phyloP scores from a whole-genome alignment of 441 rosid genomes.

The Pelargonium citronellum region DNA sequence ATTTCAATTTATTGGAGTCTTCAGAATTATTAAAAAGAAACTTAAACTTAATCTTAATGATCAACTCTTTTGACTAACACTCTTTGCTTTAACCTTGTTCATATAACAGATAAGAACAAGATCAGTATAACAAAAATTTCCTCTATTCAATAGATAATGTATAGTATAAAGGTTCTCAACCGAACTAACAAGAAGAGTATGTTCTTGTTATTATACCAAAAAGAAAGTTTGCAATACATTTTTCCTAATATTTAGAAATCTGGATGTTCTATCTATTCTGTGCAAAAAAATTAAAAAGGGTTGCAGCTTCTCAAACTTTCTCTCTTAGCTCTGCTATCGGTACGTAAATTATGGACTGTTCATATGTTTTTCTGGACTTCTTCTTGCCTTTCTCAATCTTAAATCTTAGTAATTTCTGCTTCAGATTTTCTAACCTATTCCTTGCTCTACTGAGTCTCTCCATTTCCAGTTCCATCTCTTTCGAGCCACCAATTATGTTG shows the following conservation, averaged over 20 bases:
- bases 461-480: conserved; percentile 49
- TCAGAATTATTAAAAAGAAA: too few species aligned
- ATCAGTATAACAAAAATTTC: too few species aligned
- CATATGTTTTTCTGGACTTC: conserved; percentile 31
- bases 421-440: conserved; percentile 47
- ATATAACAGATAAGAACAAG: too few species aligned
- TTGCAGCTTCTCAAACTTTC: conserved; percentile 30
- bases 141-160: too few species aligned
- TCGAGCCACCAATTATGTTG: conserved; percentile 23
- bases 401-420: conserved; percentile 40
- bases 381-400: conserved; percentile 29
- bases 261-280: neutral
- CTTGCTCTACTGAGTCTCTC: conserved; percentile 58
- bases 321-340: conserved; percentile 71
- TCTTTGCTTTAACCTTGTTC: too few species aligned
- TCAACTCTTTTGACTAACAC: too few species aligned
- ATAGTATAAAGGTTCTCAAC: neutral
- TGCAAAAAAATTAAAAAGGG: conserved; percentile 11
- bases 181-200: neutral
- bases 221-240: neutral
- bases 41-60: too few species aligned
- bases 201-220: neutral
- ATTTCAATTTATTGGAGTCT: too few species aligned
- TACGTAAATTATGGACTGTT: conserved; percentile 52
- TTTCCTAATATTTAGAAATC: neutral